These are phyloP conservation scores for Cicer chorassanicum DNA, from an alignment of 306 rosid genomes.

Conservation along the genomic window DNA sequence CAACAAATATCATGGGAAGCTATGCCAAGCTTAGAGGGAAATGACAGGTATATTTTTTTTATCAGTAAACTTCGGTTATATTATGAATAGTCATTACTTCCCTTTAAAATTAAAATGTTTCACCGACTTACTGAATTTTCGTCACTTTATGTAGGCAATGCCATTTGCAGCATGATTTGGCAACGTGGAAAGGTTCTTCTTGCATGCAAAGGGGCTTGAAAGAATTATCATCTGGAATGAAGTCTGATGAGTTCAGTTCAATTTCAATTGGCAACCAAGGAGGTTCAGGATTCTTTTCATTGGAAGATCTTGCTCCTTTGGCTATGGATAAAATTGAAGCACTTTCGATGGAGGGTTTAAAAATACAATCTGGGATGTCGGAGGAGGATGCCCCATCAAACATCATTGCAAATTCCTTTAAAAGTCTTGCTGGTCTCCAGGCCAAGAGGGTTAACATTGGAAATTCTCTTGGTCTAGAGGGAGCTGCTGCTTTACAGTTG, in stretches of 20 bases:
- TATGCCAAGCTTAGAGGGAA: slow-evolving; percentile 58
- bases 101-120: not conserved
- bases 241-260: slow-evolving; percentile 50
- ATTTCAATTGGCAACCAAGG: slow-evolving; percentile 49
- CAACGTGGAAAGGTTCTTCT: slow-evolving; percentile 46
- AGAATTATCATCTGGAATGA: slow-evolving; percentile 51
- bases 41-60: slow-evolving; percentile 61
- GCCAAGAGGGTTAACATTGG: slow-evolving; percentile 59
- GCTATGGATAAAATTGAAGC: slow-evolving; percentile 95
- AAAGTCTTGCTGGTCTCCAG: slow-evolving; percentile 65
- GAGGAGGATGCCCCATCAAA: slow-evolving; percentile 81
- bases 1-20: slow-evolving; percentile 93
- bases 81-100: slow-evolving; percentile 2
- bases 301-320: slow-evolving; percentile 89
- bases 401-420: slow-evolving; percentile 63
- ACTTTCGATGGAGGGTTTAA: slow-evolving; percentile 86
- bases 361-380: slow-evolving; percentile 90
- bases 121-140: slow-evolving; percentile 29
- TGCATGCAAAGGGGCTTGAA: slow-evolving; percentile 42
- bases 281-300: slow-evolving; percentile 67
- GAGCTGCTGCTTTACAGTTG: slow-evolving; percentile 83
- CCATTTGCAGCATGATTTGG: slow-evolving; percentile 55
- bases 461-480: slow-evolving; percentile 72
- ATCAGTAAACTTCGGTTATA: slow-evolving; percentile 18
- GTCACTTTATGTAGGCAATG: slow-evolving; percentile 58